These are phyloP conservation scores for Podochytrium sp. DNA, from an alignment of 192 early-diverging fungal genomes.

Conservation along the genomic window DNA sequence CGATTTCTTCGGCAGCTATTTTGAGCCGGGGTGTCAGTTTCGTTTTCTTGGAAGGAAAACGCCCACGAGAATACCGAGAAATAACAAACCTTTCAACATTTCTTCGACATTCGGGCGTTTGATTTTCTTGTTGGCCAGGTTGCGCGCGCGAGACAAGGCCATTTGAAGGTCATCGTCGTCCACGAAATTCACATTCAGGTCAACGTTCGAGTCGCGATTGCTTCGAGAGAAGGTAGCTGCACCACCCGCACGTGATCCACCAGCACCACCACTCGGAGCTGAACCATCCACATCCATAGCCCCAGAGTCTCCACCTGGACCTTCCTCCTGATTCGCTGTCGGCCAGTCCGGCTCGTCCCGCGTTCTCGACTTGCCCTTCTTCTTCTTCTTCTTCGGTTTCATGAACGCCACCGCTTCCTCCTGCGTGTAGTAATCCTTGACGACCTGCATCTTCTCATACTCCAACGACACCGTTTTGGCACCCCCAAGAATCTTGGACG, in stretches of 20 bases:
- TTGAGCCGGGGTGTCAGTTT: neutral
- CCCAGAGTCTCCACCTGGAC: conserved; percentile 12
- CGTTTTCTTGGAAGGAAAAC: conserved; percentile 20
- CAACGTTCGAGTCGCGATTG: conserved; percentile 38
- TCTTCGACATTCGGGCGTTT: conserved; percentile 53
- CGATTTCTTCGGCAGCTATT: conserved; percentile 1
- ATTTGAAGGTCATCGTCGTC: conserved; percentile 94
- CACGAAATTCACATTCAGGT: conserved; percentile 76
- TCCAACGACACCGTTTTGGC: conserved; percentile 47
- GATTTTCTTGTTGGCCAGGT: conserved; percentile 60
- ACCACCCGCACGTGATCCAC: neutral
- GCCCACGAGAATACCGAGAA: neutral
- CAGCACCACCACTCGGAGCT: neutral
- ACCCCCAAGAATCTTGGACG: conserved; percentile 51
- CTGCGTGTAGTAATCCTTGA: conserved; percentile 88
- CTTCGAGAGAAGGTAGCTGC: conserved; percentile 38
- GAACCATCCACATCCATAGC: conserved; percentile 46
- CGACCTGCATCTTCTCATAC: conserved; percentile 56
- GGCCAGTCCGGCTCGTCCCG: conserved; percentile 27
- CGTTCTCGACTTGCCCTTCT: conserved; percentile 18
- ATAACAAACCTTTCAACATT: conserved; percentile 61
- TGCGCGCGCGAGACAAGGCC: conserved; percentile 77
- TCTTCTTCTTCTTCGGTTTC: conserved; percentile 75
- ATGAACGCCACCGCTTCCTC: conserved; percentile 83
- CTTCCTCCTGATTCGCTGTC: neutral